Conservation (phyloP, 2,329 filamentous ascomycete species). For the Penicillium sp. region DNA sequence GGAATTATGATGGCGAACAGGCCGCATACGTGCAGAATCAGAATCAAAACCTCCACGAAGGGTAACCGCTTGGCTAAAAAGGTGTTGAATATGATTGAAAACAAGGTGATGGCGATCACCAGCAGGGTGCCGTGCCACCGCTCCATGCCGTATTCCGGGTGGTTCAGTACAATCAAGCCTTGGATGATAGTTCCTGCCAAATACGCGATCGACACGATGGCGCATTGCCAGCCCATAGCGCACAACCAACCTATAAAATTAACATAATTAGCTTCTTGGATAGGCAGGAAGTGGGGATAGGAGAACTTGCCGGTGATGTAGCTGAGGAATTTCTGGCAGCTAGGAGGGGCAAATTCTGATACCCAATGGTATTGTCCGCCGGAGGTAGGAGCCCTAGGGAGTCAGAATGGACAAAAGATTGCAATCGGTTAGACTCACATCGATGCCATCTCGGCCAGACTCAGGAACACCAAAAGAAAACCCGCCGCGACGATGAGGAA, state of each 20-base stretch:
- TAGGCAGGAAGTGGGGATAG: neutral
- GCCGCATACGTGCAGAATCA: slow-evolving; percentile 31
- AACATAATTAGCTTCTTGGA: neutral
- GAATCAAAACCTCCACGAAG: slow-evolving; percentile 27
- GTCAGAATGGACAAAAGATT: neutral
- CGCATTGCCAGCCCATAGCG: slow-evolving; percentile 29
- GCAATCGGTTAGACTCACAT: slow-evolving; percentile 31
- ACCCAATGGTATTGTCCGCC: slow-evolving; percentile 30
- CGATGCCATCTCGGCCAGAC: slow-evolving; percentile 51
- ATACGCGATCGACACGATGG: slow-evolving; percentile 23
- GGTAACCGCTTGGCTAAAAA: slow-evolving; percentile 25
- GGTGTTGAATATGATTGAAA: slow-evolving; percentile 31
- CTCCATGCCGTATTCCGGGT: slow-evolving; percentile 1
- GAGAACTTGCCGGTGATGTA: slow-evolving; percentile 15
- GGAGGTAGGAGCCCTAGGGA: slow-evolving; percentile 34
- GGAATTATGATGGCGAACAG: slow-evolving; percentile 34
- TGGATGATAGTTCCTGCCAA: slow-evolving; percentile 33
- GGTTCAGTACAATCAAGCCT: slow-evolving; percentile 30
- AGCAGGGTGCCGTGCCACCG: slow-evolving; percentile 5
- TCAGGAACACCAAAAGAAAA: slow-evolving; percentile 39
- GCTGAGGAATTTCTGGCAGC: slow-evolving; percentile 32
- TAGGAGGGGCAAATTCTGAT: slow-evolving; percentile 31
- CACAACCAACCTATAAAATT: slow-evolving; percentile 24
- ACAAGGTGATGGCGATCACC: slow-evolving; percentile 16
- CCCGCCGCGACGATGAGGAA: slow-evolving; percentile 50